Evolutionary conservation across 2,329 filamentous ascomycete species (phyloP), one percentile per base, ranked within the genome.

Genomic region (Tolypocladium album): DNA sequence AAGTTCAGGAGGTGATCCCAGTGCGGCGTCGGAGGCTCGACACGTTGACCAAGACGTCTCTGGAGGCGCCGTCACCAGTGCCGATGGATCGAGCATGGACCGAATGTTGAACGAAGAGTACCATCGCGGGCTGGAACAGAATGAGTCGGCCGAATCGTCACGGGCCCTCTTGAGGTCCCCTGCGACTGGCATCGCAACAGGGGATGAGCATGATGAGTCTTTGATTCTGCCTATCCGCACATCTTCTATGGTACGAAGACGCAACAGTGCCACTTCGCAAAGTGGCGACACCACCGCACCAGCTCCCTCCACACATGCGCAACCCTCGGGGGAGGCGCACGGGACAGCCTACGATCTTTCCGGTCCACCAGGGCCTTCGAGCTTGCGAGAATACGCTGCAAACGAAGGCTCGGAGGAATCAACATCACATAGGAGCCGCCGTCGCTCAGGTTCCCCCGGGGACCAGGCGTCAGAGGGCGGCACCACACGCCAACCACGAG

Each of bases 221-320:
- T 34, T 39, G 1, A 57, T 57, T 13, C 58, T 62, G 40, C 62
- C 66, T n/a, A 59, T 61, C 20, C 62, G 65, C 52, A 62, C 61
- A 24, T 66, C 62, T 24, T 66, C 66, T 12, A 40, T 60, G 47
- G 38, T 40, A 5, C 8, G 34, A 39, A 22, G n/a, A 56, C 11
- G 20, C 38, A 42, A 31, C 20, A 22, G 38, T 31, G n/a, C 12
- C 31, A 2, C 42, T 24, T 58, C 59, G 15, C 53, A 22, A 20
- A 56, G 40, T 36, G 56, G 22, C 59, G 11, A 40, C n/a, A 22
- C 42, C 20, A 38, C 8, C 4, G 38, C 27, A 15, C 6, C 55
- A 36, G 36, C 9, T 12, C 22, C 58, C 39, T 40, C 13, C 7
- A 17, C 9, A 13, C 27, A 34, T 8, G 36, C 40, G 39, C 27